Conservation (phyloP, 2,329 filamentous ascomycete genomes). For the Fusarium staphyleae region DNA sequence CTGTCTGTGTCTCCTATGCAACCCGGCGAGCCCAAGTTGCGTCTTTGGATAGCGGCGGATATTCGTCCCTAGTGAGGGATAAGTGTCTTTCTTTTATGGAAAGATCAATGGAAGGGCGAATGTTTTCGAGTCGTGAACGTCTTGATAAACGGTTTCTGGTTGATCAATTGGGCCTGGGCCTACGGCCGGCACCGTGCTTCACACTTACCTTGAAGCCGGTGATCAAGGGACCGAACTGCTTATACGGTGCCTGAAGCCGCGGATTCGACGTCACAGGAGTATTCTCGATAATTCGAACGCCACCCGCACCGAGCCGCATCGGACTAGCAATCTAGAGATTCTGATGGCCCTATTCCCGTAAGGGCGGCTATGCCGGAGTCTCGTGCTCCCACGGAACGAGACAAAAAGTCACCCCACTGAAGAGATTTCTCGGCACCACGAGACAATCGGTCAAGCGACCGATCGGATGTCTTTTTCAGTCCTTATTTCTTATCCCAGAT, state of each 20-base stretch:
- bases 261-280: conserved; percentile 37
- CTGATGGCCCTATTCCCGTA: conserved; percentile 26
- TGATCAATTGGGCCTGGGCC: conserved; percentile 29
- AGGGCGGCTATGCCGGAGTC: conserved; percentile 36
- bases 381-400: conserved; percentile 34
- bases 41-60: conserved; percentile 13
- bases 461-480: conserved; percentile 37
- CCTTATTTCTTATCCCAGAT: conserved; percentile 24
- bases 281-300: conserved; percentile 36
- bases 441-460: conserved; percentile 39
- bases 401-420: conserved; percentile 41
- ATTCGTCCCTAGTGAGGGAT: conserved; percentile 7
- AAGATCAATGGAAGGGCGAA: conserved; percentile 7
- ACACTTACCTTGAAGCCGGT: conserved; percentile 27
- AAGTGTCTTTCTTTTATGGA: conserved; percentile 5
- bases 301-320: conserved; percentile 37
- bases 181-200: conserved; percentile 33
- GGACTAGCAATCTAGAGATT: conserved; percentile 23
- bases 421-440: conserved; percentile 42
- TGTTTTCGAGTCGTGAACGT: conserved; percentile 28
- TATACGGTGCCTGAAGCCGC: conserved; percentile 37
- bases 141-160: conserved; percentile 28
- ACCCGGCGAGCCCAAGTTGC: conserved; percentile 17
- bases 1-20: conserved; percentile 14
- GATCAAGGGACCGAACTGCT: conserved; percentile 34